Base-by-base conservation (phyloP, 2,329 filamentous ascomycete species). In the Tolypocladium sp. region DNA sequence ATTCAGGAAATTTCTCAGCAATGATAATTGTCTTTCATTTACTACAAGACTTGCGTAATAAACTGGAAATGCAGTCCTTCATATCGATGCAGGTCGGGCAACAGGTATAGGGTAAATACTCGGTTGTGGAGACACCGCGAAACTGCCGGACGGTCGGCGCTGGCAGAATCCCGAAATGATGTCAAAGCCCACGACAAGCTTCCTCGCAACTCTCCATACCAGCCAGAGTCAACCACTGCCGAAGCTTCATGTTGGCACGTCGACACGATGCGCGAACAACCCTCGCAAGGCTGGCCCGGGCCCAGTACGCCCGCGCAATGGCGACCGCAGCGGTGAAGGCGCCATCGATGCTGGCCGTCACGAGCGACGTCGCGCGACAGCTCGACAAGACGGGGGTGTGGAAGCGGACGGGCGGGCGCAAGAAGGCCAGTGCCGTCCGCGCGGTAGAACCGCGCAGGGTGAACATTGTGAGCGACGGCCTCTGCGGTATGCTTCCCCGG, bases 381-480 rank as follows among this genome's bases (percentile, higher is more conserved):
- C 71, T 75, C 9, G 44, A 62, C 6, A 54, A 66, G 12, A 68
- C 65, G 3, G 64, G 64, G 1, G 60, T 70, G 20, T 74, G 73
- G 72, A 61, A 52, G 0, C 38, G 63, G 15, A 57, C 27, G 25
- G 37, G 49, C 22, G 61, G 61, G 1, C 60, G 59, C 37, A 68
- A 59, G 44, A 65, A 61, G 38, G 54, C 58, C 4, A 35, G 51
- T 27, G 60, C 42, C 0, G 15, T 55, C 1, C 40, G 35, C 10
- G 51, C 57, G 1, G 55, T 67, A n/a, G 73, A 75, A 37, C 66
- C 67, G 25, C 63, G 69, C 59, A 71, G 84, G 27, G 73, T 86
- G 42, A 82, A 87, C 63, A 71, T 87, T 30, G 75, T 82, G 20
- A 77, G 76, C 65, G 73, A 80, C 17, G 64, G 71, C 41, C 74